These are phyloP conservation scores for Sanghuangporus baumii DNA, from an alignment of 1,284 basidiomycete genomes.

Conservation along the genomic window DNA sequence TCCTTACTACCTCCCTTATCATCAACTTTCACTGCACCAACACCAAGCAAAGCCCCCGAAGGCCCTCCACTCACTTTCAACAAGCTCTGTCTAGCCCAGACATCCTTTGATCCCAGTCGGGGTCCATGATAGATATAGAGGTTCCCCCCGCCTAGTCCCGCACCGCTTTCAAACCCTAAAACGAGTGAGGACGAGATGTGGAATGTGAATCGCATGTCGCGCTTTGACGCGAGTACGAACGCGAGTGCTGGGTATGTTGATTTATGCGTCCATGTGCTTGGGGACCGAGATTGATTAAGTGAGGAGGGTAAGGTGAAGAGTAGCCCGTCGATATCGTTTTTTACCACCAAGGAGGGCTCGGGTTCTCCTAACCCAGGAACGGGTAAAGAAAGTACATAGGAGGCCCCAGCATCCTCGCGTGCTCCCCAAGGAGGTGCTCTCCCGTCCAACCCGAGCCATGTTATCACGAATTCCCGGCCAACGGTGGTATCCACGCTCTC, in stretches of 20 bases:
- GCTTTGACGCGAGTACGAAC: conserved; percentile 93
- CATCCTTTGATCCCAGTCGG: conserved; percentile 30
- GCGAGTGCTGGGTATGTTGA: conserved; percentile 84
- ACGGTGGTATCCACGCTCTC: conserved; percentile 73
- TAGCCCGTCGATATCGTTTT: conserved; percentile 80
- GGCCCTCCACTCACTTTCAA: conserved; percentile 63
- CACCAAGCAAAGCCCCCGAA: conserved; percentile 76
- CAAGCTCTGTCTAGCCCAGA: conserved; percentile 74
- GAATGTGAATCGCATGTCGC: conserved; percentile 78
- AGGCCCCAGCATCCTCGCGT: conserved; percentile 31
- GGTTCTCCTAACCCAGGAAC: conserved; percentile 42
- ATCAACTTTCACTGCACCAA: conserved; percentile 42
- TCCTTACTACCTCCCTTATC: conserved; percentile 26
- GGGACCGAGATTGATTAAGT: neutral
- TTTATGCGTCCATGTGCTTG: conserved; percentile 60
- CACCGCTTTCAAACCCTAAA: conserved; percentile 78
- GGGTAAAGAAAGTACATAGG: conserved; percentile 57
- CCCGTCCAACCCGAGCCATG: conserved; percentile 59
- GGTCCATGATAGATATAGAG: conserved; percentile 77
- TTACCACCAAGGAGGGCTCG: conserved; percentile 55
- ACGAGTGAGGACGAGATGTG: conserved; percentile 55
- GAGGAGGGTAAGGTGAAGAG: conserved; percentile 37
- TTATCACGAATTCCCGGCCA: conserved; percentile 53
- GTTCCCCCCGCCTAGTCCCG: conserved; percentile 63
- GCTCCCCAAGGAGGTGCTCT: conserved; percentile 34